phyloP scores from a whole-genome alignment of 352 stramenopile species.

The Phytopythium kandeliae region DNA sequence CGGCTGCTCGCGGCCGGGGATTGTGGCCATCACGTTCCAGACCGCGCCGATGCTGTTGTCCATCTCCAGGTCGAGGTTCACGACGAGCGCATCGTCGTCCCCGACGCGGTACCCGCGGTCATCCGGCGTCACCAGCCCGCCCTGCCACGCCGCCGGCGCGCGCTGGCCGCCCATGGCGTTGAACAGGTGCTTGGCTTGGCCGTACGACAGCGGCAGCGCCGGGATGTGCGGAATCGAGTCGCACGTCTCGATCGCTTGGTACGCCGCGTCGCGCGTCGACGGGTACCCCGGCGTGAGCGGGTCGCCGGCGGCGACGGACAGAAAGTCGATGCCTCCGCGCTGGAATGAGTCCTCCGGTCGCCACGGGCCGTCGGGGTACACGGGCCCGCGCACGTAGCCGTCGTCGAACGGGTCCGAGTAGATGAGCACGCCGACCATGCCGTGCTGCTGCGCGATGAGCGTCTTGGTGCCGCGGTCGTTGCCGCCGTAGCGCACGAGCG shows the following conservation, averaged over 20 bases:
- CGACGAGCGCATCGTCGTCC: slow-evolving; percentile 41
- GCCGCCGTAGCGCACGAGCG: slow-evolving; percentile 67
- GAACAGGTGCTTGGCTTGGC: slow-evolving; percentile 69
- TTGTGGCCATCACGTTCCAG: slow-evolving; percentile 85
- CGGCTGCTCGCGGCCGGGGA: slow-evolving; percentile 42
- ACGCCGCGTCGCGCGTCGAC: slow-evolving; percentile 13
- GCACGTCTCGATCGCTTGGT: slow-evolving; percentile 28
- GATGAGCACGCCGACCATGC: slow-evolving; percentile 71
- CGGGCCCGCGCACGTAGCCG: slow-evolving; percentile 47
- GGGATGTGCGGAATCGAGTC: slow-evolving; percentile 58
- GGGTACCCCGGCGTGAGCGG: slow-evolving; percentile 36
- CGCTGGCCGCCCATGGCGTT: slow-evolving; percentile 38
- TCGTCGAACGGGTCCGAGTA: slow-evolving; percentile 86
- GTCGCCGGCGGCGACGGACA: slow-evolving; percentile 79
- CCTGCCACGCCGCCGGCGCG: slow-evolving; percentile 51
- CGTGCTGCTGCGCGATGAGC: slow-evolving; percentile 62
- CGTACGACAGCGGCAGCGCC: slow-evolving; percentile 68
- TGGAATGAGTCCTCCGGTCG: slow-evolving; percentile 71
- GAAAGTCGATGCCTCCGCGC: slow-evolving; percentile 76
- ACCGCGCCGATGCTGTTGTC: slow-evolving; percentile 73
- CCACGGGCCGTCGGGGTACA: slow-evolving; percentile 82
- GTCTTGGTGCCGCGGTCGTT: slow-evolving; percentile 40
- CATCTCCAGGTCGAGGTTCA: slow-evolving; percentile 58
- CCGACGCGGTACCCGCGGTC: slow-evolving; percentile 74
- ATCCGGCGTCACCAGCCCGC: slow-evolving; percentile 37